Evolutionary conservation across 371 early-diverging fungal genomes (phyloP), one percentile per base, ranked within the genome.

Genomic region (Mortierella sp.): DNA sequence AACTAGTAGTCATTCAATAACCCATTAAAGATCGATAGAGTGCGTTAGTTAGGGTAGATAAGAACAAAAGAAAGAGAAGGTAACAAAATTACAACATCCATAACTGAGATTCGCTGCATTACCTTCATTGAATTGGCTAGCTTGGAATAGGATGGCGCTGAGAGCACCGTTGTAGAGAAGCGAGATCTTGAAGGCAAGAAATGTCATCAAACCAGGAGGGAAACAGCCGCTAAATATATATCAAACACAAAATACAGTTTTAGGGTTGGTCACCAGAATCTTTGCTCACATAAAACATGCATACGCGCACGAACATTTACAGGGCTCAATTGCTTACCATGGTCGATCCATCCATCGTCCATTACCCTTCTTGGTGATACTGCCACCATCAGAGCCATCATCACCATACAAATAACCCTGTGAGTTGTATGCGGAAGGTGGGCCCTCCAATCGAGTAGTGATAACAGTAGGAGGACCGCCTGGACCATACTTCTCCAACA

Each of bases 61-160:
- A 14, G 58, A 28, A 26, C 16, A 48, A 48, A 48, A 7, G 3
- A 7, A 31, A 26, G 9, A 31, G 48, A 31, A 14, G 60, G 28
- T 0, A 3, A 28, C 4, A 24, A n/a, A n/a, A 38, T 38, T 38
- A 38, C 1, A 38, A 38, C 42, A 38, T 38, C 5, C 42, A 38
- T 38, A 1, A 38, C 5, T 26, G 58, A 57, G 26, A 26, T 13
- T 57, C 6, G 57, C n/a, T 57, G 57, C 31, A 38, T 81, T 82
- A 78, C 82, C 76, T 24, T 16, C 45, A 7, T 79, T 73, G 76
- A 73, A 83, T 5, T 76, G 79, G 24, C 83, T 83, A 0, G 83
- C 83, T 70, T 83, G 79, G 50, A 73, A 79, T 58, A 79, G 74
- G 65, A 83, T 42, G 38, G 63, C 73, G 34, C 79, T 42, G 24